These are phyloP conservation scores for Daldinia eschscholtzii DNA, from an alignment of 2,329 filamentous ascomycete genomes.

Conservation along the genomic window DNA sequence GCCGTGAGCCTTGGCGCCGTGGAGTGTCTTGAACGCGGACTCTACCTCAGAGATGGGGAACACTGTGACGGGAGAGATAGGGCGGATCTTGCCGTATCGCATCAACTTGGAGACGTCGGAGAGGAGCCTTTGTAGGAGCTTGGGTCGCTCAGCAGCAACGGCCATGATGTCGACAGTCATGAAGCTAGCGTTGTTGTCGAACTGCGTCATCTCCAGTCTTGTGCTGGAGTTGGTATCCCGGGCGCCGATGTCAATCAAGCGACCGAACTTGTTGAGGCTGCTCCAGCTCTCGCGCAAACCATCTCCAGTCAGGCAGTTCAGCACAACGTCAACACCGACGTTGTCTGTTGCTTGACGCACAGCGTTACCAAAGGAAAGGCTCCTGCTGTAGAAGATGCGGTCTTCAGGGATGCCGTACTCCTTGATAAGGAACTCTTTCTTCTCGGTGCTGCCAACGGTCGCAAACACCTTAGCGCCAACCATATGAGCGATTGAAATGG, in stretches of 20 bases:
- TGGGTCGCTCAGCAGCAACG: slow-evolving; percentile 54
- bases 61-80: slow-evolving; percentile 54
- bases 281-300: slow-evolving; percentile 51
- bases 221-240: slow-evolving; percentile 48
- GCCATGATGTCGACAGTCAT: slow-evolving; percentile 61
- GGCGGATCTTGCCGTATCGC: slow-evolving; percentile 49
- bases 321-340: slow-evolving; percentile 47
- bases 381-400: slow-evolving; percentile 50
- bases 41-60: slow-evolving; percentile 54
- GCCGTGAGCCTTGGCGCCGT: slow-evolving; percentile 56
- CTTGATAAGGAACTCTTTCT: slow-evolving; percentile 50
- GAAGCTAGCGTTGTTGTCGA: slow-evolving; percentile 62
- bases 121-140: slow-evolving; percentile 48
- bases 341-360: slow-evolving; percentile 45
- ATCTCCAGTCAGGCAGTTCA: slow-evolving; percentile 50
- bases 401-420: slow-evolving; percentile 47
- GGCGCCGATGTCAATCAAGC: slow-evolving; percentile 49
- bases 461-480: slow-evolving; percentile 49
- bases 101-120: slow-evolving; percentile 49
- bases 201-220: slow-evolving; percentile 63
- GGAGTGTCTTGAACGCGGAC: slow-evolving; percentile 59
- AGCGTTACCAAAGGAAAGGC: slow-evolving; percentile 46
- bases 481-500: slow-evolving; percentile 49
- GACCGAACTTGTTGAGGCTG: slow-evolving; percentile 51
- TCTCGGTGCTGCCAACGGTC: slow-evolving; percentile 48